phyloP scores from a whole-genome alignment of 2,329 filamentous ascomycete genomes.

The Venturia oleaginea region DNA sequence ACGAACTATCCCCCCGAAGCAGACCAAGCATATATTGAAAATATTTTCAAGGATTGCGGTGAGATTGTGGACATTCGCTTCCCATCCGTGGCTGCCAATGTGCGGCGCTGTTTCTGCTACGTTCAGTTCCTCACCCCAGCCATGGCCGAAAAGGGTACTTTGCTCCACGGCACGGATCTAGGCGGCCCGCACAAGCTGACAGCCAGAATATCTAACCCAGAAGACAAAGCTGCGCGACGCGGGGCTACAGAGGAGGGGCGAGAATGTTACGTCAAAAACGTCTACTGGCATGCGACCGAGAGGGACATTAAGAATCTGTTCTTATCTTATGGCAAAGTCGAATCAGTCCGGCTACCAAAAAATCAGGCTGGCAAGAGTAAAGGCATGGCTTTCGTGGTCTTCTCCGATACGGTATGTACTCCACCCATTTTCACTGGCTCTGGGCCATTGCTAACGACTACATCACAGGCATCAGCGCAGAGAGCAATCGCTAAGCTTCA shows the following conservation, averaged over 20 bases:
- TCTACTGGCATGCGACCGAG: constrained; percentile 71
- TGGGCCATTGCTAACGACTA: neutral
- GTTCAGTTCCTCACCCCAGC: constrained; percentile 62
- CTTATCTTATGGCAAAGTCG: constrained; percentile 64
- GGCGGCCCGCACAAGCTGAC: constrained; percentile 60
- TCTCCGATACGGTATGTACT: constrained; percentile 49
- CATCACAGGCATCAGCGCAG: constrained; percentile 23
- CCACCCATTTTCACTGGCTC: neutral
- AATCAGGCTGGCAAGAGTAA: constrained; percentile 60
- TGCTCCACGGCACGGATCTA: constrained; percentile 61
- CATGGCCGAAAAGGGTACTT: constrained; percentile 45
- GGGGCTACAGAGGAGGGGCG: constrained; percentile 79
- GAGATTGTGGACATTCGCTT: constrained; percentile 79
- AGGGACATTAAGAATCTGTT: constrained; percentile 64
- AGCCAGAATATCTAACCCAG: constrained; percentile 78
- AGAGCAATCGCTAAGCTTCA: constrained; percentile 24
- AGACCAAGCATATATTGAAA: constrained; percentile 59
- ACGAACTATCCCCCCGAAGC: constrained; percentile 79
- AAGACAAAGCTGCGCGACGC: constrained; percentile 65
- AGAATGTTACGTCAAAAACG: constrained; percentile 77
- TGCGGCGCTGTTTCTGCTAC: constrained; percentile 88
- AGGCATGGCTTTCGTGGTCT: constrained; percentile 75
- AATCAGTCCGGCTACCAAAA: constrained; percentile 60
- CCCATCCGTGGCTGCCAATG: constrained; percentile 83
- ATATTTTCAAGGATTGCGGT: constrained; percentile 59